These are phyloP conservation scores for Flaveria floridana DNA, from an alignment of 140 eudicot species.

Conservation along the genomic window DNA sequence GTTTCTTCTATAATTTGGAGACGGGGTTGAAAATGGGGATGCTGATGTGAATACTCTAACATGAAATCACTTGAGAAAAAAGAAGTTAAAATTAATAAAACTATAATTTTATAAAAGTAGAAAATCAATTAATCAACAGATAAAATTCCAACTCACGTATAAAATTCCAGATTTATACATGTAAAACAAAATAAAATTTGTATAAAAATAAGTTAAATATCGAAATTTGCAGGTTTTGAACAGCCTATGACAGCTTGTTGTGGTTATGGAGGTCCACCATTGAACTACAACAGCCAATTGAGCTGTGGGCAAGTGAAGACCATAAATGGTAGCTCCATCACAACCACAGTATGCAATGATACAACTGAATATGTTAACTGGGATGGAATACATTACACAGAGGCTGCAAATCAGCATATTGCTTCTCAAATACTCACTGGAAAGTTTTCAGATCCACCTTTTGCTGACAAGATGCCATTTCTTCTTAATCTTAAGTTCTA, in stretches of 20 bases:
- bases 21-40: no score
- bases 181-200: background rate
- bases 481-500: slow-evolving; percentile 39
- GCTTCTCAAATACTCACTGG: slow-evolving; percentile 68
- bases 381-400: slow-evolving; percentile 93
- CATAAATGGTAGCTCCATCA: slow-evolving; percentile 56
- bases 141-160: background rate
- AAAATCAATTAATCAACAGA: background rate
- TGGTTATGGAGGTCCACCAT: slow-evolving; percentile 76
- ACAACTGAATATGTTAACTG: slow-evolving; percentile 65
- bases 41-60: no score
- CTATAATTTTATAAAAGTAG: no score
- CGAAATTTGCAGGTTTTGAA: slow-evolving; percentile 56
- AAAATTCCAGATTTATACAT: background rate
- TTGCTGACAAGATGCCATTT: slow-evolving; percentile 46
- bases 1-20: no score
- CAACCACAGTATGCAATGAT: slow-evolving; percentile 63
- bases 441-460: slow-evolving; percentile 50
- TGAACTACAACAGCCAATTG: slow-evolving; percentile 60
- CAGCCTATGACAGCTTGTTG: slow-evolving; percentile 67
- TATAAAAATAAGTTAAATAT: background rate
- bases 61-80: no score
- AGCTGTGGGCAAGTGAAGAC: slow-evolving; percentile 64
- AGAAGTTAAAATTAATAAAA: no score
- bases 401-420: slow-evolving; percentile 77